Evolutionary conservation across 139 green algal genomes (phyloP), one percentile per base, ranked within the genome.

Genomic region (Chlamydomonas incerta): DNA sequence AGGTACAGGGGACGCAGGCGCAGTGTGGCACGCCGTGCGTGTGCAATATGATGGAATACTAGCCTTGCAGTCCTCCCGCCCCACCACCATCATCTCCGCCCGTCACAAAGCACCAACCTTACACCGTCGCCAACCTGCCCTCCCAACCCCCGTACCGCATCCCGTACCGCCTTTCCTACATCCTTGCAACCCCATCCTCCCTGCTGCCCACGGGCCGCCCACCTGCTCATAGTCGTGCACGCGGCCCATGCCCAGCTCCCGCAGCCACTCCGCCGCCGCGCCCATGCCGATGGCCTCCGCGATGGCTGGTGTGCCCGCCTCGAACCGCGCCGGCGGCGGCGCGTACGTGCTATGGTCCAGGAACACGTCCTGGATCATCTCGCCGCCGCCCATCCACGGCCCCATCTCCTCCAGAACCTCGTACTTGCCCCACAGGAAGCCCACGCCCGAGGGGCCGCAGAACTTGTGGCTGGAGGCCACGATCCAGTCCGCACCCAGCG

Each of bases 291-390:
- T 95, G 52, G 93, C 93, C 82, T 98, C 96, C 14, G 92, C 97
- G 47, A 99, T 99, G 14, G 96, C 95, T 0, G 98, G 98, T 9
- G 98, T 99, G 72, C 98, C 98, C 0, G 98, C 96, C 90, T 99
- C 98, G 87, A 99, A 99, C 23, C 97, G 90, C 24, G 84, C 92
- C 13, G 98, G 98, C 9, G 98, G 97, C 41, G 92, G 83, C 0
- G 97, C 96, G 81, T 96, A 99, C 0, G 98, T 99, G 18, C 94
- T 98, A 63, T 95, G 91, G 77, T 98, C 94, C 65, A 99, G 86
- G 76, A 93, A 97, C 55, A 99, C 98, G 75, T 98, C 95, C 74
- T 87, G 74, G 50, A 99, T 99, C 98, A 99, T 99, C 90, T 99
- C 98, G 26, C 98, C 98, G 52, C 98, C 98, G 41, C 97, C 97